Evolutionary conservation across 2,329 filamentous ascomycete species (phyloP).

Genomic region (Paracamarosporium sp.): DNA sequence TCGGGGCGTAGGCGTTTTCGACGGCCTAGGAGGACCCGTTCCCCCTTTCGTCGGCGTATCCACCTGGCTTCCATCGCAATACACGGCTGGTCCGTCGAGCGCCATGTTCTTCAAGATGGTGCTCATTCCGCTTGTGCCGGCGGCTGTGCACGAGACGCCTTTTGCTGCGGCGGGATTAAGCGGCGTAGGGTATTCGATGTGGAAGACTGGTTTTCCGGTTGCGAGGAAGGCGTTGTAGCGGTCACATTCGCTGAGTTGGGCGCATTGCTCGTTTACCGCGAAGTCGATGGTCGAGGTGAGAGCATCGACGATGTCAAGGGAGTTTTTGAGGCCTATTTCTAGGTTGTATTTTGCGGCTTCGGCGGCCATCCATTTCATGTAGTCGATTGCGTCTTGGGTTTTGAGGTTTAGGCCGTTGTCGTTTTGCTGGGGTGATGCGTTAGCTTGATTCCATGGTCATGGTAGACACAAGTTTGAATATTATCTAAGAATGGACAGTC

Average conservation of each 20-base stretch:
- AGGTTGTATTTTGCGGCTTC: conserved; percentile 30
- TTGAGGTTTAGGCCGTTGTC: conserved; percentile 35
- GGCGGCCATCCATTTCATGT: conserved; percentile 31
- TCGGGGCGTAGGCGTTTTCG: conserved; percentile 5
- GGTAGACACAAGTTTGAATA: neutral
- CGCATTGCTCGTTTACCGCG: conserved; percentile 43
- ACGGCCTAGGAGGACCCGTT: conserved; percentile 21
- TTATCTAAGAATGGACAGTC: neutral
- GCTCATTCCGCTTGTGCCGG: conserved; percentile 63
- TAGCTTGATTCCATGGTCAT: too few species aligned
- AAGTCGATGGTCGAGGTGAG: conserved; percentile 31
- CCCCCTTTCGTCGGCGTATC: conserved; percentile 37
- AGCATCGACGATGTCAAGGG: conserved; percentile 31
- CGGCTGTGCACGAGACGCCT: conserved; percentile 53
- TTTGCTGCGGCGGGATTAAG: conserved; percentile 41
- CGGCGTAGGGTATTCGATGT: conserved; percentile 42
- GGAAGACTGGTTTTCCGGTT: conserved; percentile 39
- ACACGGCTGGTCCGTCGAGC: conserved; percentile 65
- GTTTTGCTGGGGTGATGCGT: conserved; percentile 30
- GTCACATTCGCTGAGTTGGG: conserved; percentile 28
- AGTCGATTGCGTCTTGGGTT: conserved; percentile 31
- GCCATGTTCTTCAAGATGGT: conserved; percentile 70
- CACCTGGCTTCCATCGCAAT: conserved; percentile 52
- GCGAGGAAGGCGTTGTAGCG: conserved; percentile 33
- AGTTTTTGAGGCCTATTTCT: conserved; percentile 39